Evolutionary conservation across 305 asterid species (phyloP).

Genomic region (Nicotiana rustica): DNA sequence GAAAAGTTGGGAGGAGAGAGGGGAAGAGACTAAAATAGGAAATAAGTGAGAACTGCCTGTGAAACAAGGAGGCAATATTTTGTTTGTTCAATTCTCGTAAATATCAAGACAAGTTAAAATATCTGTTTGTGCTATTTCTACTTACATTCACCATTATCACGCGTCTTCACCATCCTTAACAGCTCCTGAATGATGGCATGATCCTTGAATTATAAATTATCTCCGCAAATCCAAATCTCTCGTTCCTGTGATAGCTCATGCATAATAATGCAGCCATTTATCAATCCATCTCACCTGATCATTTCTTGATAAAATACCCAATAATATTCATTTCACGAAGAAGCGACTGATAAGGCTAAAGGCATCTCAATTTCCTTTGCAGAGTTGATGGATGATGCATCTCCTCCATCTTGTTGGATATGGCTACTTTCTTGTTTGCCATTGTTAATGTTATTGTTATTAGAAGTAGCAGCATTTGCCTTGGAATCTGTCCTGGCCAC

Average conservation of each 20-base stretch:
- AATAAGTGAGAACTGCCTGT: conserved; percentile 19
- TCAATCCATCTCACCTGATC: not conserved
- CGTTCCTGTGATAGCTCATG: conserved; percentile 19
- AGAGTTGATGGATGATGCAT: conserved; percentile 41
- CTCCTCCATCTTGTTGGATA: conserved; percentile 22
- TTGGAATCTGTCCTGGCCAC: conserved; percentile 30
- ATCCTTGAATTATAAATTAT: not conserved
- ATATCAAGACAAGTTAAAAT: conserved; percentile 10
- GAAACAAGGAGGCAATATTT: conserved; percentile 14
- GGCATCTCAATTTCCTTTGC: conserved; percentile 71
- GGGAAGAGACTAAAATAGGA: not conserved
- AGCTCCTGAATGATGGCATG: conserved; percentile 21
- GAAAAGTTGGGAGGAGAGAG: conserved; percentile 5
- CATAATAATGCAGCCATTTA: conserved; percentile 1
- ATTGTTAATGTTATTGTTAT: not conserved
- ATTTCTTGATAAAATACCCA: not conserved
- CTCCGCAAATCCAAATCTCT: not conserved
- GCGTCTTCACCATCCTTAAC: conserved; percentile 2
- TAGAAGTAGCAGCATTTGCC: conserved; percentile 31
- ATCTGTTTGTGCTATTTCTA: conserved; percentile 24
- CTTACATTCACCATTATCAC: conserved; percentile 19
- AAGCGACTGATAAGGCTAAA: conserved; percentile 49
- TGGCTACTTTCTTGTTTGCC: conserved; percentile 20
- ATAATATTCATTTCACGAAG: not conserved
- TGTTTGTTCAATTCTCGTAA: not conserved